A percentile compares a stretch with the other conserved stretches of the same genome.
Conservation (phyloP, 305 asterid genomes). For the Rubia peregrina region DNA sequence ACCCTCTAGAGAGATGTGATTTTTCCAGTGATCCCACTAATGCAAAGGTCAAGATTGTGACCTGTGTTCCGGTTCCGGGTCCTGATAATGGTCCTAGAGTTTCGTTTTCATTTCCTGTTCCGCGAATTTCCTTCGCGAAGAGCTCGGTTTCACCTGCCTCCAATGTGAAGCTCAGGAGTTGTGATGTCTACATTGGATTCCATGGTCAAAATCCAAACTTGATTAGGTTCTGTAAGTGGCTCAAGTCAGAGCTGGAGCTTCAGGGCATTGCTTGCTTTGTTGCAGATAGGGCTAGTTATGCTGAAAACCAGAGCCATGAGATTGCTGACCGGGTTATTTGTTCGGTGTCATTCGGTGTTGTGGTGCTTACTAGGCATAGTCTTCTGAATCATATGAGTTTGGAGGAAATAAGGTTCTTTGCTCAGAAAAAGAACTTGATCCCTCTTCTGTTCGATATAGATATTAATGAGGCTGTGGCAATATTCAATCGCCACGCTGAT, state of each 20-base stretch:
- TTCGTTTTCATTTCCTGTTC: constrained; percentile 75
- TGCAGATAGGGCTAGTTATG: constrained; percentile 67
- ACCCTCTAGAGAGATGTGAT: constrained; percentile 55
- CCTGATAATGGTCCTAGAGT: constrained; percentile 51
- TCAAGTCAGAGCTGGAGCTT: constrained; percentile 77
- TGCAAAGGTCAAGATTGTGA: constrained; percentile 54
- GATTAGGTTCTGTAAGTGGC: constrained; percentile 71
- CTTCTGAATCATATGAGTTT: constrained; percentile 46
- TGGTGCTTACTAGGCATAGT: constrained; percentile 47
- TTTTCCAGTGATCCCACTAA: constrained; percentile 37
- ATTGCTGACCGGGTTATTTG: constrained; percentile 74
- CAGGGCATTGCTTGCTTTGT: constrained; percentile 85
- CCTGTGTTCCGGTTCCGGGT: constrained; percentile 49
- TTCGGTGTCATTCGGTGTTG: constrained; percentile 61
- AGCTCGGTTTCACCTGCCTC: constrained; percentile 62
- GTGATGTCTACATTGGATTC: constrained; percentile 73
- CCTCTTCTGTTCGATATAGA: constrained; percentile 67
- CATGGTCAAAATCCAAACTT: constrained; percentile 65
- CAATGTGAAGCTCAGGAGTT: constrained; percentile 65
- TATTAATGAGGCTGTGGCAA: constrained; percentile 28
- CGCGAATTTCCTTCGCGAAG: constrained; percentile 58
- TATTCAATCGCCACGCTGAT: constrained; percentile 32
- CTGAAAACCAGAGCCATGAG: constrained; percentile 72
- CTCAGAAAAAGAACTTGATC: constrained; percentile 80
- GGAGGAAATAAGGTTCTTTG: constrained; percentile 83